Percentiles rank a stretch among this genome's conserved stretches.
Evolutionary conservation across 306 rosid genomes (phyloP).

Genomic region (Cyamopsis tetragonoloba): DNA sequence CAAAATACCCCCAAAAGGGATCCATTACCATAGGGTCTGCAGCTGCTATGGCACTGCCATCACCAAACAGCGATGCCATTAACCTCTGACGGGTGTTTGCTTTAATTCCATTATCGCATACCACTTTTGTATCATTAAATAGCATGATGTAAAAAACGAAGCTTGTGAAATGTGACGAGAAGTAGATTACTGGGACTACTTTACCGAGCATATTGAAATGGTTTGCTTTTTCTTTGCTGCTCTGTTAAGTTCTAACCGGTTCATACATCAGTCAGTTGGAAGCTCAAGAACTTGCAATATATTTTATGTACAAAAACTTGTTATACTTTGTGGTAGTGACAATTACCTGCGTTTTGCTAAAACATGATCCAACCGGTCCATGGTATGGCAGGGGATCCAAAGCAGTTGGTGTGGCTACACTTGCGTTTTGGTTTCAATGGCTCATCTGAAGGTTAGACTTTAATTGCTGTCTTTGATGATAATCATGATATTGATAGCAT

Average conservation of each 20-base stretch:
- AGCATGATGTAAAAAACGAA: background rate
- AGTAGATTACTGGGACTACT: background rate
- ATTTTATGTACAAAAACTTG: background rate
- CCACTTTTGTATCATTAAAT: background rate
- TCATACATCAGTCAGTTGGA: background rate
- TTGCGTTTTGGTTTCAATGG: conserved; percentile 3
- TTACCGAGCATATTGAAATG: background rate
- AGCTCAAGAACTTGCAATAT: conserved; percentile 2
- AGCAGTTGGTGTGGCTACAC: too few relatives aligned
- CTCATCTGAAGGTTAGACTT: conserved; percentile 24
- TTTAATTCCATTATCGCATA: background rate
- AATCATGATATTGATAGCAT: background rate
- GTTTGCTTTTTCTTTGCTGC: background rate
- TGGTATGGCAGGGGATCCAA: too few relatives aligned
- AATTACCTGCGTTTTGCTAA: conserved; percentile 14
- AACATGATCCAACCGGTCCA: background rate
- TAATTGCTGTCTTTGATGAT: background rate
- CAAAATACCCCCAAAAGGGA: background rate
- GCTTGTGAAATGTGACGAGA: background rate
- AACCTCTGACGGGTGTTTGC: background rate
- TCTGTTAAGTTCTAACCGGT: background rate
- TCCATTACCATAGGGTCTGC: too few relatives aligned
- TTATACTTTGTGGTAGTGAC: conserved; percentile 2
- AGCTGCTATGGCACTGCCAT: background rate
- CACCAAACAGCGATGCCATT: background rate